Conservation (phyloP, 352 stramenopile species). For the Globisporangium paddicum region DNA sequence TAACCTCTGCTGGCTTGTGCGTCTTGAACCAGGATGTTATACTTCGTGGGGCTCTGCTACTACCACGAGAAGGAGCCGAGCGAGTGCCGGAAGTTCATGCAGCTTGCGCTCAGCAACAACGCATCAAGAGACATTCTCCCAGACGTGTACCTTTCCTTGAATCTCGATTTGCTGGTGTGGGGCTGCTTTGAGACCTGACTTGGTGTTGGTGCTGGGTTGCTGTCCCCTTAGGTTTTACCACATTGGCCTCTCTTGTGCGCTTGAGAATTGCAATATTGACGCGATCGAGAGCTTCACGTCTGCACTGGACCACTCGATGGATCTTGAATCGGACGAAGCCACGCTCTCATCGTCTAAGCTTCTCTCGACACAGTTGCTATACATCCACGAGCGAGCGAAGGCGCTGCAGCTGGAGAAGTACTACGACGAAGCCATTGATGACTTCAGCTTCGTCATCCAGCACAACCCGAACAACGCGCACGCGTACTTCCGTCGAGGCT, state of each 20-base stretch:
- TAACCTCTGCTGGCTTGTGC: not conserved
- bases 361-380: constrained; percentile 26
- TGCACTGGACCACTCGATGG: constrained; percentile 23
- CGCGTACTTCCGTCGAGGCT: constrained; percentile 77
- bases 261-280: constrained; percentile 39
- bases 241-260: constrained; percentile 56
- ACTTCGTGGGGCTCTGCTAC: constrained; percentile 60
- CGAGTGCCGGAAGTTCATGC: constrained; percentile 50
- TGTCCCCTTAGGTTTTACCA: constrained; percentile 49
- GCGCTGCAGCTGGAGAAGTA: constrained; percentile 69
- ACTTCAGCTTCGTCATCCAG: constrained; percentile 68
- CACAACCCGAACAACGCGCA: constrained; percentile 79
- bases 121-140: constrained; percentile 30
- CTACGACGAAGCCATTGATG: constrained; percentile 59
- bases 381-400: constrained; percentile 77
- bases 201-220: not conserved
- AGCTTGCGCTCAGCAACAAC: constrained; percentile 24
- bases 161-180: not conserved
- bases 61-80: constrained; percentile 40
- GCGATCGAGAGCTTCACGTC: constrained; percentile 71
- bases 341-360: not conserved
- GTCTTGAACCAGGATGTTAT: constrained; percentile 34
- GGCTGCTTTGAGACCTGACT: not conserved
- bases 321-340: constrained; percentile 1
- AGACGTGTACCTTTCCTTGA: constrained; percentile 45